Percentiles rank a stretch among this genome's conserved stretches.
These are phyloP conservation scores for Iris pallida DNA, from an alignment of 116 monocot species.

Conservation along the genomic window DNA sequence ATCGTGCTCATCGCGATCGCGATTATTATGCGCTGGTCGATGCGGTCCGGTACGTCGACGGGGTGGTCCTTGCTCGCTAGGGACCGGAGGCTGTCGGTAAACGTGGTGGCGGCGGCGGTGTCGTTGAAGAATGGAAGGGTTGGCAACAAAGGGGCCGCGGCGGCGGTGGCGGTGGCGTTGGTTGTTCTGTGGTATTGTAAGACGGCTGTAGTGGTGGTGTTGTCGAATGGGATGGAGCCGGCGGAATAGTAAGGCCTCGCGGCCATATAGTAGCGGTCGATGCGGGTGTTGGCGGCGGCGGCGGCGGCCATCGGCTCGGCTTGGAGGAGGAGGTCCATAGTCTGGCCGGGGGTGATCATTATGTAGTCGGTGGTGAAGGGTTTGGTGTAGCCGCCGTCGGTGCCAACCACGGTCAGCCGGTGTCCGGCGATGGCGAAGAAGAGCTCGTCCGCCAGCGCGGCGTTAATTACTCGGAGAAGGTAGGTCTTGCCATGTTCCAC, in stretches of 20 bases:
- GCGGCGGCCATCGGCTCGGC: slow-evolving; percentile 4
- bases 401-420: slow-evolving; percentile 32
- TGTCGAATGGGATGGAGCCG: not conserved
- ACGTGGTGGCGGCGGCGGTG: not conserved
- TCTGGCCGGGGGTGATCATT: slow-evolving; percentile 38
- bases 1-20: slow-evolving; percentile 8
- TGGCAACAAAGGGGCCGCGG: not conserved
- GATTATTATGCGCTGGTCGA: slow-evolving; percentile 1
- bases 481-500: slow-evolving; percentile 37
- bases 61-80: not conserved
- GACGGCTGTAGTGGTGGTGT: slow-evolving; percentile 22
- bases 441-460: slow-evolving; percentile 24
- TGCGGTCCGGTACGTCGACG: not conserved
- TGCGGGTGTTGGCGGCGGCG: not conserved
- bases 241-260: slow-evolving; percentile 9
- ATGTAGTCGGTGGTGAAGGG: slow-evolving; percentile 24
- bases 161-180: not conserved
- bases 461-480: slow-evolving; percentile 36
- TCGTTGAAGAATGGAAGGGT: slow-evolving; percentile 8
- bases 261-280: not conserved
- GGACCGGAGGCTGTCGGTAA: slow-evolving; percentile 4
- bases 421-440: slow-evolving; percentile 38
- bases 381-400: slow-evolving; percentile 31
- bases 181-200: slow-evolving; percentile 1
- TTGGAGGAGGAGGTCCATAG: slow-evolving; percentile 33